A percentile compares a stretch with the other conserved stretches of the same genome.
phyloP scores from a whole-genome alignment of 2,329 filamentous ascomycete genomes.

The Aciculosporium take region DNA sequence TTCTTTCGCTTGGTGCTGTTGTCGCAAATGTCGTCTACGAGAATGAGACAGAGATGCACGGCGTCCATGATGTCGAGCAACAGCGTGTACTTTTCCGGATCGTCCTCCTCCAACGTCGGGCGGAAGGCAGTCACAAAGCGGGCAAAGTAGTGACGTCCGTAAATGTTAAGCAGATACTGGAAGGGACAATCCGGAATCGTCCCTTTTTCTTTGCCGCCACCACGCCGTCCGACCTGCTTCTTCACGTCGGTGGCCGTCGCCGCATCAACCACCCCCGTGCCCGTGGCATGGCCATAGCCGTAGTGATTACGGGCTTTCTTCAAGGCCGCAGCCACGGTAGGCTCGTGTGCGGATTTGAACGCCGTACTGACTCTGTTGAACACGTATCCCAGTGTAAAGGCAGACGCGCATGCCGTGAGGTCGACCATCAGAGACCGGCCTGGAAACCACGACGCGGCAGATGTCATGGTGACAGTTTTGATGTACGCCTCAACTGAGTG shows the following conservation, averaged over 20 bases:
- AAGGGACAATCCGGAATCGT: constrained; percentile 5
- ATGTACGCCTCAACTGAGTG: not conserved
- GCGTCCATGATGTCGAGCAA: constrained; percentile 10
- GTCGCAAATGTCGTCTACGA: constrained; percentile 9
- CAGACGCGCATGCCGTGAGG: not conserved
- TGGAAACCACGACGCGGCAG: not conserved
- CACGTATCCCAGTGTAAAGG: constrained; percentile 1
- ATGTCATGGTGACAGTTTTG: not conserved
- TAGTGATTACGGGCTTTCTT: not conserved
- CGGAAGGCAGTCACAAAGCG: constrained; percentile 6
- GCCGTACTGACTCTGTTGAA: not conserved
- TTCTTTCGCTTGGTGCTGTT: constrained; percentile 9
- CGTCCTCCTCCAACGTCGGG: constrained; percentile 1
- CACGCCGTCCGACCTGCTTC: too few relatives aligned
- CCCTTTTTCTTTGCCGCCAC: too few relatives aligned
- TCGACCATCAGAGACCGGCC: not conserved
- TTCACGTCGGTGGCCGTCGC: too few relatives aligned
- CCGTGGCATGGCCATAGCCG: constrained; percentile 3
- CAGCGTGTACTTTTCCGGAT: constrained; percentile 5
- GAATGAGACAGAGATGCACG: constrained; percentile 8
- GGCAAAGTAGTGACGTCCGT: constrained; percentile 7
- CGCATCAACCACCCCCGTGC: too few relatives aligned
- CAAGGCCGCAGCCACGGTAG: not conserved
- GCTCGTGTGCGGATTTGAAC: not conserved
- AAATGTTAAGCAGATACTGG: constrained; percentile 7